Percentiles rank a stretch among this genome's conserved stretches.
These are phyloP conservation scores for Massarina eburnea DNA, from an alignment of 2,329 filamentous ascomycete genomes.

Conservation along the genomic window DNA sequence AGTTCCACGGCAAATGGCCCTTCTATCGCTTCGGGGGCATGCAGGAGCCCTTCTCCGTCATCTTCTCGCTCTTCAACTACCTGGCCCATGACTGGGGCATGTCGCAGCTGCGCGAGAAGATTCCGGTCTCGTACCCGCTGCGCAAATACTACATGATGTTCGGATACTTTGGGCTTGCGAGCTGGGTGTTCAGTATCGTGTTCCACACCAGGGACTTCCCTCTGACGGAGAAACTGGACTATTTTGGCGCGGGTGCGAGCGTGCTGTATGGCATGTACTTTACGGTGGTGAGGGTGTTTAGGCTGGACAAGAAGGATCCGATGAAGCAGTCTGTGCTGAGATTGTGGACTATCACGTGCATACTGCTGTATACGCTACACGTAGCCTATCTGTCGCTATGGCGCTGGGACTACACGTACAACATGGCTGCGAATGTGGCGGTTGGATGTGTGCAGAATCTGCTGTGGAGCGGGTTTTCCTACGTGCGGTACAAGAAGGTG, in stretches of 20 bases:
- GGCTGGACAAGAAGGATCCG: conserved; percentile 65
- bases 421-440: conserved; percentile 92
- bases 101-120: conserved; percentile 64
- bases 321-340: conserved; percentile 60
- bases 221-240: conserved; percentile 90
- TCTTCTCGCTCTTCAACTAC: conserved; percentile 92
- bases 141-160: conserved; percentile 79
- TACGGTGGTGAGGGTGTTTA: conserved; percentile 76
- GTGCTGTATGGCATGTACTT: conserved; percentile 93
- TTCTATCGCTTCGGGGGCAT: conserved; percentile 88
- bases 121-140: conserved; percentile 74
- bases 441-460: conserved; percentile 78
- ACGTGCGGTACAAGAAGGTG: conserved; percentile 69
- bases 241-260: conserved; percentile 87
- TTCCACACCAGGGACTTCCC: conserved; percentile 90
- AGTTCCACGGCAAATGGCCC: conserved; percentile 99
- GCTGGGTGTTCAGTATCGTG: conserved; percentile 86
- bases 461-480: conserved; percentile 85
- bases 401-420: conserved; percentile 94
- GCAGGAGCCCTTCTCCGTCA: conserved; percentile 90
- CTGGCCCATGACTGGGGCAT: conserved; percentile 81
- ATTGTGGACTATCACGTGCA: conserved; percentile 75
- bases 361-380: conserved; percentile 71
- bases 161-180: conserved; percentile 76
- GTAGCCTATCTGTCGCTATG: conserved; percentile 82